Conservation (phyloP, 306 rosid genomes). For the Ceratonia siliqua region DNA sequence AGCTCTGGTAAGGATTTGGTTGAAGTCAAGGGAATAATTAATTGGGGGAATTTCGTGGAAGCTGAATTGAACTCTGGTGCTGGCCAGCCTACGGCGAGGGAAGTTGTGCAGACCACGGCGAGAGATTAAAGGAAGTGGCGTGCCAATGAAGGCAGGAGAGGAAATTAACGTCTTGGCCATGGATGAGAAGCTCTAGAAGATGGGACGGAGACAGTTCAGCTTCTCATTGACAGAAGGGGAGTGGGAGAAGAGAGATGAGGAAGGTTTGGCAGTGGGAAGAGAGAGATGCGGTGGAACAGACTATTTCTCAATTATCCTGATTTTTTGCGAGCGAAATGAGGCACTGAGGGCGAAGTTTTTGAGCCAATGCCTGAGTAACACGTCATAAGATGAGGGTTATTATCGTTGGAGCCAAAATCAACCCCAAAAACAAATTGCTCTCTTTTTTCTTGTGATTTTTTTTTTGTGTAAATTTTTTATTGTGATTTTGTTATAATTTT, state of each 20-base stretch:
- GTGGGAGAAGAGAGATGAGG: constrained; percentile 41
- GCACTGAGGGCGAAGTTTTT: background rate
- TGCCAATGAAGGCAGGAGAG: constrained; percentile 68
- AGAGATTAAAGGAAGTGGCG: constrained; percentile 60
- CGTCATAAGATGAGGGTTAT: constrained; percentile 30
- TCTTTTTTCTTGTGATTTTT: no score
- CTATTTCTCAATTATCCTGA: constrained; percentile 46
- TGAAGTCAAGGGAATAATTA: constrained; percentile 47
- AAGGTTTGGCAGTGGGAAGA: constrained; percentile 32
- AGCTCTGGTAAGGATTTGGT: constrained; percentile 47
- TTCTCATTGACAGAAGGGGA: constrained; percentile 46
- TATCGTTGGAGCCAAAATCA: constrained; percentile 9
- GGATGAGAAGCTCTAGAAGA: constrained; percentile 47
- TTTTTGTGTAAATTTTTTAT: no score
- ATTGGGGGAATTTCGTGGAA: constrained; percentile 77
- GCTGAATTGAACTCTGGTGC: constrained; percentile 75
- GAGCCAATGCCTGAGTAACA: constrained; percentile 30
- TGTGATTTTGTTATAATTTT: no score
- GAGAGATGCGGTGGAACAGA: constrained; percentile 24
- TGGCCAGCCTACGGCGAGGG: constrained; percentile 49
- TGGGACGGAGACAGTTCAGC: constrained; percentile 39
- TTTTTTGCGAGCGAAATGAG: constrained; percentile 22
- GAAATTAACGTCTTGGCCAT: constrained; percentile 87
- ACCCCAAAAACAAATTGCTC: no score
- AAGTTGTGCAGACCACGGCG: constrained; percentile 51